Evolutionary conservation across 202 grass and related monocot genomes (phyloP), one percentile per base, ranked within the genome.

Genomic region (Elaeis oleifera): DNA sequence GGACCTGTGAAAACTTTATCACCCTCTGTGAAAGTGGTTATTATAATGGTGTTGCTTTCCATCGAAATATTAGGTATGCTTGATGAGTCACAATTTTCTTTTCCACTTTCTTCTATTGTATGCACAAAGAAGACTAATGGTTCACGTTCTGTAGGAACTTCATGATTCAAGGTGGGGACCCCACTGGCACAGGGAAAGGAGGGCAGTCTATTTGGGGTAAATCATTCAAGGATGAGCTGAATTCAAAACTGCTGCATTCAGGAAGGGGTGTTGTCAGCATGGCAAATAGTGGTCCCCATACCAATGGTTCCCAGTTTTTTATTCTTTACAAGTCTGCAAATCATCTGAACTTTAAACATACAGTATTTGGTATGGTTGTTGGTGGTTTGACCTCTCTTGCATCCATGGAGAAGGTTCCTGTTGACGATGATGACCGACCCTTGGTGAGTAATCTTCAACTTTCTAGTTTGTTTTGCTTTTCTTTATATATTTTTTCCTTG

Each of bases 101-200:
- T 55, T 78, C 22, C 44, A n/a, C 62, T 23, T 39, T 39, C 13
- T 27, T 23, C 8, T 9, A 4, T 23, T 23, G 9, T 29, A 22
- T 44, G 18, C 1, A 44, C 2, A 48, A 7, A 39, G 16, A 21
- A 39, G 9, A 15, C 55, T 56, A 21, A 16, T 17, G 16, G 1
- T 39, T 31, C 23, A 39, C 17, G 9, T 61, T 50, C 14, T 74
- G 19, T 64, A 96, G 91, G 74, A 96, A 96, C 32, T 96, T 96
- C 75, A 96, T 96, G 91, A 96, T 96, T 79, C 91, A 96, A 89
- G 91, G 87, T 70, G 91, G 87, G 66, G 91, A 96, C 65, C 91
- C 91, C 61, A 96, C 91, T 26, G 91, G 84, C 56, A 91, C 91
- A 60, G 91, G 91, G 64, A 96, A 79, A 51, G 91, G 91, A 71